Evolutionary conservation across 768 basidiomycete genomes (phyloP).

Genomic region (Podaxis sp.): DNA sequence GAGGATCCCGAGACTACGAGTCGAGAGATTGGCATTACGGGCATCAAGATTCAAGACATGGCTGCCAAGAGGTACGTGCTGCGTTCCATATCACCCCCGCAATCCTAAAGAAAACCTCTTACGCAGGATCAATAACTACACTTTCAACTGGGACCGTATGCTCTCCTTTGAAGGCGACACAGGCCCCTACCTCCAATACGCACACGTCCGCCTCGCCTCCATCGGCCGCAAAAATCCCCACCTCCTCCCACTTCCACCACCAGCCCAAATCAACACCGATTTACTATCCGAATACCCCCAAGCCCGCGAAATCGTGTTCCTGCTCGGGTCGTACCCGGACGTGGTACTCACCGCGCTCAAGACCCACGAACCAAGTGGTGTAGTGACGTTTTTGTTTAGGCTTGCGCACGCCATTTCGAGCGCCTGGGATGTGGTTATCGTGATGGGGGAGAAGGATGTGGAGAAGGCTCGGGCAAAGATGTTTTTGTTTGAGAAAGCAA

Average conservation of each 20-base stretch:
- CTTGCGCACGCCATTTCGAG: slow-evolving; percentile 86
- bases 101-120: background rate
- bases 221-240: slow-evolving; percentile 92
- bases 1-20: slow-evolving; percentile 82
- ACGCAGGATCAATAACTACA: slow-evolving; percentile 90
- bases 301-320: slow-evolving; percentile 78
- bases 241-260: slow-evolving; percentile 71
- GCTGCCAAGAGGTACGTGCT: slow-evolving; percentile 76
- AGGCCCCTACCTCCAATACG: slow-evolving; percentile 92
- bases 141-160: slow-evolving; percentile 92
- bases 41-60: slow-evolving; percentile 98
- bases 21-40: slow-evolving; percentile 88
- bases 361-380: slow-evolving; percentile 84
- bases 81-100: background rate
- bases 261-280: slow-evolving; percentile 63
- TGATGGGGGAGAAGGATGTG: slow-evolving; percentile 76
- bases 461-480: slow-evolving; percentile 82
- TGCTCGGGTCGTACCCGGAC: slow-evolving; percentile 90
- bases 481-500: slow-evolving; percentile 85
- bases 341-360: slow-evolving; percentile 84
- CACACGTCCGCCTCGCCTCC: slow-evolving; percentile 90
- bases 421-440: slow-evolving; percentile 89
- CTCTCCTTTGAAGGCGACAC: slow-evolving; percentile 94
- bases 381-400: slow-evolving; percentile 89
- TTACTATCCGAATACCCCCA: slow-evolving; percentile 65